Evolutionary conservation across 176 grass and related monocot genomes (phyloP), one percentile per base, ranked within the genome.

Genomic region (Guadua angustifolia): DNA sequence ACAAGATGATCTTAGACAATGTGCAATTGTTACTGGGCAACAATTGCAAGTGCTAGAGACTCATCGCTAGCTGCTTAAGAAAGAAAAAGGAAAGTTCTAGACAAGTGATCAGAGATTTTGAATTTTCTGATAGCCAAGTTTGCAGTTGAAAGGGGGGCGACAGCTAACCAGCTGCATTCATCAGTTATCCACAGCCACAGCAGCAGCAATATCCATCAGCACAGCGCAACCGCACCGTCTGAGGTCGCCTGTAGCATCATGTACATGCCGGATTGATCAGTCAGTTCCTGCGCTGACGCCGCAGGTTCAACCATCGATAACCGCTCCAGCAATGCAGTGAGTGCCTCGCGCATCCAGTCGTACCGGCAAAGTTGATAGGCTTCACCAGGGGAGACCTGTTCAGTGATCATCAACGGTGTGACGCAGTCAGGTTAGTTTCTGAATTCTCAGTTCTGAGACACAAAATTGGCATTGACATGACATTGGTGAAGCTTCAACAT

Each of bases 331-430:
- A 94, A 82, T 25, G 92, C 77, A 5, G 87, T 85, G 42, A 97
- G 94, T 8, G 94, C 94, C 85, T 97, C 88, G 15, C 89, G 86
- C 94, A 97, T 97, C 94, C 94, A 97, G 26, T 94, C 88, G 25
- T 97, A 97, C 80, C 94, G 85, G 66, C 94, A 97, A 25, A 92
- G 75, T 60, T 86, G 59, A 26, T 90, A 94, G 38, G 94, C 89
- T 66, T 97, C 80, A 73, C 50, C 47, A 0, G 87, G 66, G 9
- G 88, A 59, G 61, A 97, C 89, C 94, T 97, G 70, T 38, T 70
- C 49, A 75, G 14, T 40, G 53, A 84, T 77, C 51, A 80, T 47
- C 52, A 73, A 4, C 26, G 38, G n/a, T 12, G 22, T 65, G 49
- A 10, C 87, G 13, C 16, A 21, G 49, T 55, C 24, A 61, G 43